Base-by-base conservation (phyloP, 2,329 filamentous ascomycete species). In the Aspergillus sp. region DNA sequence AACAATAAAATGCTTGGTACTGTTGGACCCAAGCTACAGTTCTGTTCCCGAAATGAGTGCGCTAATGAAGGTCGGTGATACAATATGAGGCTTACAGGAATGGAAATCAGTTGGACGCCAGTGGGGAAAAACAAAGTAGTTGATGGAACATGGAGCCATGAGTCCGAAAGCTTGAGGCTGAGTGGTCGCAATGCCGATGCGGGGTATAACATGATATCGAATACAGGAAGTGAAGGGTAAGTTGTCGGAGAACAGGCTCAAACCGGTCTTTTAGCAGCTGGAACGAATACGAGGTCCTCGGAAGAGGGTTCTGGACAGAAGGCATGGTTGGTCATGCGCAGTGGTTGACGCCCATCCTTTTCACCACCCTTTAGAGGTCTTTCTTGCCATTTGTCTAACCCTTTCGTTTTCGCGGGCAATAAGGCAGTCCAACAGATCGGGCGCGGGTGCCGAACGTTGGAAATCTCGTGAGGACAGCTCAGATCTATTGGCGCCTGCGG, bases 401-500 rank as follows among this genome's bases (percentile, higher is more conserved):
- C 66, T 66, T 35, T 75, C 73, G 15, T 64, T 66, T 49, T 76
- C 73, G 6, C 68, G 70, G 23, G 68, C 66, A 39, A 74, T 69
- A 17, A 75, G 59, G 40, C 68, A 67, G 21, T 74, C 71, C 21
- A 76, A 57, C 31, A 73, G 23, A 21, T 76, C 72, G 21, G 69
- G 63, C 9, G 70, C 59, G 11, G 73, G 64, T 8, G 64, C 66
- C 3, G 65, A 52, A 46, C 66, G 64, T 43, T 59, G 56, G 35
- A 52, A 33, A 19, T 69, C 69, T 39, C 68, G 61, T 21, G 66
- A 56, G 12, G 58, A 55, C 8, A 62, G 61, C 9, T 63, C 61
- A 6, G 61, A 64, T 1, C 60, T 52, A 39, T 56, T 60, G n/a
- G 68, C 62, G 21, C 76, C 75, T 7, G 71, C 70, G 5, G 69